Percentiles rank a stretch among this genome's conserved stretches.
phyloP scores from a whole-genome alignment of 2,329 filamentous ascomycete species.

The Plenodomus lindquistii region DNA sequence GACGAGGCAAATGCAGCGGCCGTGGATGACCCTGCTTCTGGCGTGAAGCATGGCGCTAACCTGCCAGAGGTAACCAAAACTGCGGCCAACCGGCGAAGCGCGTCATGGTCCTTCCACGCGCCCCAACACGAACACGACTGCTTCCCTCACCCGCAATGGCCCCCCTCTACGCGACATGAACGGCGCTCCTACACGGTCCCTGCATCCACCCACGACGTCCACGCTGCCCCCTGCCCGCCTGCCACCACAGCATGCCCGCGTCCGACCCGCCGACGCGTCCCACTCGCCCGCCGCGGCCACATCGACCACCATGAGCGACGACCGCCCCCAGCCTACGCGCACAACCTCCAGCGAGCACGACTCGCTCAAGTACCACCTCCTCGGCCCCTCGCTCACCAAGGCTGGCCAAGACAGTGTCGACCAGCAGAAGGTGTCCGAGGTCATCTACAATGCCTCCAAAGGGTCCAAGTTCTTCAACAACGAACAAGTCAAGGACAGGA shows the following conservation, averaged over 20 bases:
- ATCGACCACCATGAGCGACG: slow-evolving; percentile 18
- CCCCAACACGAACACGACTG: not conserved
- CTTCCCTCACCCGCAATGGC: not conserved
- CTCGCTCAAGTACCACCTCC: slow-evolving; percentile 84
- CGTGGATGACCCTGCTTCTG: slow-evolving; percentile 19
- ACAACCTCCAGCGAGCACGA: slow-evolving; percentile 50
- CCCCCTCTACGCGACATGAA: not conserved
- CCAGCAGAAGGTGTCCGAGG: slow-evolving; percentile 89
- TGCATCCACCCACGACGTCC: slow-evolving; percentile 15
- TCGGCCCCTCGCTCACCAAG: slow-evolving; percentile 91
- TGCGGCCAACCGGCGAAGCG: slow-evolving; percentile 20
- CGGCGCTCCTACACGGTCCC: slow-evolving; percentile 15
- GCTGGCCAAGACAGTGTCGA: slow-evolving; percentile 93
- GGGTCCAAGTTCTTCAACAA: slow-evolving; percentile 96
- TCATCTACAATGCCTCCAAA: slow-evolving; percentile 96
- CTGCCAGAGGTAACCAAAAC: too few relatives aligned
- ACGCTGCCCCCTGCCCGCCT: slow-evolving; percentile 9
- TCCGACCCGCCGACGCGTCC: slow-evolving; percentile 14
- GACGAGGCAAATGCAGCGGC: slow-evolving; percentile 16
- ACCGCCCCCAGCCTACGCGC: slow-evolving; percentile 20
- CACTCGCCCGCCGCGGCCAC: slow-evolving; percentile 6
- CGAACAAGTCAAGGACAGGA: slow-evolving; percentile 80
- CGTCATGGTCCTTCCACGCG: slow-evolving; percentile 19
- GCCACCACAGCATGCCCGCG: slow-evolving; percentile 15
- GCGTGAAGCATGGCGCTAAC: slow-evolving; percentile 11